Evolutionary conservation across 2,329 filamentous ascomycete species (phyloP).

Genomic region (Claviceps pusilla): DNA sequence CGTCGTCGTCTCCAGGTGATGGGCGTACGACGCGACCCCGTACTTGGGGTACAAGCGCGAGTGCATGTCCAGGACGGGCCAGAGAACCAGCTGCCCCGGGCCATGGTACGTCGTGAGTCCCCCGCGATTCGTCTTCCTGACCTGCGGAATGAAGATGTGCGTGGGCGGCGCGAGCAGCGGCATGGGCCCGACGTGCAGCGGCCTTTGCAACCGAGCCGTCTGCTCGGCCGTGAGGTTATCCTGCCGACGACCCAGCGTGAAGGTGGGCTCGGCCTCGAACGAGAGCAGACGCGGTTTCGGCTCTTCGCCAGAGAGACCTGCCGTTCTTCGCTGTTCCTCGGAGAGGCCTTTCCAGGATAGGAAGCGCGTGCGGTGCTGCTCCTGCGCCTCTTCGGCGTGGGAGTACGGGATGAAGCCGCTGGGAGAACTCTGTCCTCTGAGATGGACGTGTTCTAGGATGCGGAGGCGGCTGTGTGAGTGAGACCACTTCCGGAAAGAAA

Average conservation of each 20-base stretch:
- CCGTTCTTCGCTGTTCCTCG: conserved; percentile 5
- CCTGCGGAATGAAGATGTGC: conserved; percentile 34
- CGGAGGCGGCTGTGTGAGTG: neutral
- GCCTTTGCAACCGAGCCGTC: conserved; percentile 26
- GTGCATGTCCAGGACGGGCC: conserved; percentile 74
- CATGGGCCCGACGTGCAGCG: conserved; percentile 19
- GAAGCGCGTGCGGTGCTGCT: conserved; percentile 18
- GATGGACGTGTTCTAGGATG: conserved; percentile 18
- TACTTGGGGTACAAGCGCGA: conserved; percentile 39
- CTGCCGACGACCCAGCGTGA: conserved; percentile 81
- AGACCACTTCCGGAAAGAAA: neutral
- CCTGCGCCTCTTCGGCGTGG: conserved; percentile 17
- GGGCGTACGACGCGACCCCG: conserved; percentile 61
- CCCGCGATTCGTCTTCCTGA: conserved; percentile 61
- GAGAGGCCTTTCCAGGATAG: conserved; percentile 21
- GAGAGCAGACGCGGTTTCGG: conserved; percentile 54
- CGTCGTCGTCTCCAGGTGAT: conserved; percentile 61
- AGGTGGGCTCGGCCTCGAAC: conserved; percentile 69
- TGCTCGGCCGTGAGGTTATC: conserved; percentile 31
- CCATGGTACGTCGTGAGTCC: conserved; percentile 93
- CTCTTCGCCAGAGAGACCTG: conserved; percentile 20
- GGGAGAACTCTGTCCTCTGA: conserved; percentile 9
- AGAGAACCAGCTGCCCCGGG: conserved; percentile 83
- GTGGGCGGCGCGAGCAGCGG: conserved; percentile 5
- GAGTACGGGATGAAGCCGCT: conserved; percentile 18